Percentiles rank a stretch among this genome's conserved stretches.
phyloP scores from a whole-genome alignment of 2,329 filamentous ascomycete genomes.

The Neofusicoccum sp. region DNA sequence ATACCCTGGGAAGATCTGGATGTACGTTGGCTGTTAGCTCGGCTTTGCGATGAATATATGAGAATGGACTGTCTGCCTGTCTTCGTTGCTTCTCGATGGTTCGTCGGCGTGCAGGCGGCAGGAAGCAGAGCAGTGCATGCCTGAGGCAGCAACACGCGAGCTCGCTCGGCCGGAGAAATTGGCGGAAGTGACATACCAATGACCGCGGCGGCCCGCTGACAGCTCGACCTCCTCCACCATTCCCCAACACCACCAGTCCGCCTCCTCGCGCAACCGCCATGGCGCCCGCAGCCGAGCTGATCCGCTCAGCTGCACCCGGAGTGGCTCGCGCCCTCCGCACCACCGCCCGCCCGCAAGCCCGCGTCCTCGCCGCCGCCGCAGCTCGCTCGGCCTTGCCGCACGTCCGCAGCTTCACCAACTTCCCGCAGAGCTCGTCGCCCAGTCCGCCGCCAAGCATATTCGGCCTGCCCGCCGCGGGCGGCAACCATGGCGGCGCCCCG shows the following conservation, averaged over 20 bases:
- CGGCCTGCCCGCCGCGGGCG: not conserved
- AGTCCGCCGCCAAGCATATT: slow-evolving; percentile 5
- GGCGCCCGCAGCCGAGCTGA: slow-evolving; percentile 17
- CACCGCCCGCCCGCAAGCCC: not conserved
- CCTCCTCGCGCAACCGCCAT: not conserved
- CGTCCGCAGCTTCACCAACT: not conserved
- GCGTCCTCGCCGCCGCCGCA: not conserved
- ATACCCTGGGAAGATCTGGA: slow-evolving; percentile 14
- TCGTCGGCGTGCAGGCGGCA: not conserved
- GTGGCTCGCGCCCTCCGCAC: slow-evolving; percentile 5
- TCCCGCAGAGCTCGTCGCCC: not conserved
- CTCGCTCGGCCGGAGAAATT: slow-evolving; percentile 14
- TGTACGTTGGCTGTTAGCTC: slow-evolving; percentile 2
- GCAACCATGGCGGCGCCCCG: slow-evolving; percentile 38
- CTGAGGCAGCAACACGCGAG: not conserved
- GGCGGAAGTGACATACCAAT: slow-evolving; percentile 3
- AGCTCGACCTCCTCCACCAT: not conserved
- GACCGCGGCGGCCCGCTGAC: not conserved
- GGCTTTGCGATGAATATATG: not conserved
- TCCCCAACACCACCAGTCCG: not conserved
- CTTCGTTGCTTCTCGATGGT: too few relatives aligned
- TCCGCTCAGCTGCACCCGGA: slow-evolving; percentile 7
- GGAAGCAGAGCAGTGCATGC: not conserved
- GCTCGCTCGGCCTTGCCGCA: not conserved
- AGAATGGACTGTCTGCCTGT: too few relatives aligned